A percentile compares a stretch with the other conserved stretches of the same genome.
Evolutionary conservation across 257 asterid species (phyloP).

Genomic region (Paulownia fortunei): DNA sequence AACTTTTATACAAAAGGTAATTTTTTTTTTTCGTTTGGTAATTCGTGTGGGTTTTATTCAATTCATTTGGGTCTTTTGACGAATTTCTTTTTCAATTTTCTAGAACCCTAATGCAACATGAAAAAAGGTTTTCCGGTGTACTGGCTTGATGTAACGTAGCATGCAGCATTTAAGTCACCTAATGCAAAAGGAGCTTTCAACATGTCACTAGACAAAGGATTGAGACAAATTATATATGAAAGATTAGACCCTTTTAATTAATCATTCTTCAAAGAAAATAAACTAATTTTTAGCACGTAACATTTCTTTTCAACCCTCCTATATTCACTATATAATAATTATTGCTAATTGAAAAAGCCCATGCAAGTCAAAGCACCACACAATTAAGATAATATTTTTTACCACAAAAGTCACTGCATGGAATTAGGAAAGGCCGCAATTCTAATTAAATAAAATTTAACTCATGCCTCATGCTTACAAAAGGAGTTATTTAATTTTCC

Average conservation of each 20-base stretch:
- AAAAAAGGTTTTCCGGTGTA: not conserved
- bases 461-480: not conserved
- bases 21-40: not conserved
- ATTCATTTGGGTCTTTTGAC: too few species aligned
- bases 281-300: not conserved
- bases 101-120: not conserved
- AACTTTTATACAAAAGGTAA: too few species aligned
- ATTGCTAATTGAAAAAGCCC: not conserved
- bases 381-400: not conserved
- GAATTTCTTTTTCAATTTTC: not conserved
- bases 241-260: not conserved
- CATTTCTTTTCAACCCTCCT: not conserved
- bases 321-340: not conserved
- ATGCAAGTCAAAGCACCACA: constrained; percentile 11
- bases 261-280: not conserved
- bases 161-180: not conserved
- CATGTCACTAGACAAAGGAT: not conserved
- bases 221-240: not conserved
- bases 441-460: not conserved
- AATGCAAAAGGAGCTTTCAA: constrained; percentile 14
- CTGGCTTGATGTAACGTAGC: not conserved
- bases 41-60: too few species aligned
- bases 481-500: not conserved
- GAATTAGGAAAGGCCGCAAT: not conserved
- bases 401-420: not conserved